Evolutionary conservation across 83 land plant genomes (phyloP), one percentile per base, ranked within the genome.

Genomic region (Picea abies): DNA sequence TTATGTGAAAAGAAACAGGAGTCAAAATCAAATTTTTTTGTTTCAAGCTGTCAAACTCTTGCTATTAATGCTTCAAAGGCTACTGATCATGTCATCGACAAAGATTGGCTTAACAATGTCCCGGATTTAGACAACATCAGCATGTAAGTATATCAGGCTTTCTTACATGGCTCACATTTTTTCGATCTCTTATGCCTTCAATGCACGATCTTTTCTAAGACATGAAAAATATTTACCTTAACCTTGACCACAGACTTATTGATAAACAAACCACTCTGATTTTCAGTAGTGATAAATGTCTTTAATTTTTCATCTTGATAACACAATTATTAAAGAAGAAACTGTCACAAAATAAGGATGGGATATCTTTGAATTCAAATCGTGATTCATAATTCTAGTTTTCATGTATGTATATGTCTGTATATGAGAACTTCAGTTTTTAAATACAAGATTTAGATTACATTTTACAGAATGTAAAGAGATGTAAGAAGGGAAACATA

Each of bases 71-170:
- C 76, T 72, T 39, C 76, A 8, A 72, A 49, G 20, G 23, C 52
- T 32, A 20, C 8, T 72, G 76, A 72, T 72, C 76, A 44, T 1
- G 12, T n/a, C 76, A 39, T 72, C 41, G 76, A 44, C 76, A 17
- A 72, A 72, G 76, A 72, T 41, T 72, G 76, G 76, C 56, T 72
- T 6, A 72, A 72, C 6, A 72, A 19, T 72, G 25, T 72, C 22
- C 52, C 76, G 1, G 76, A 72, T 72, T 41, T 72, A 44, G 76
- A 72, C 16, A 71, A 39, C 52, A 7, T 47, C 52, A 47, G 52
- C 76, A 41, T 44, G 76, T 72, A 72, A 41, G 76, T 39, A 72
- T 47, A 49, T 41, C 22, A 39, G 23, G 4, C 3, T 35, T 41
- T 49, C 5, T 37, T 39, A 72, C 35, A 73, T 9, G 41, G 4